Conservation (phyloP, 1,139 yeast species). For the Candida freyschussii region DNA sequence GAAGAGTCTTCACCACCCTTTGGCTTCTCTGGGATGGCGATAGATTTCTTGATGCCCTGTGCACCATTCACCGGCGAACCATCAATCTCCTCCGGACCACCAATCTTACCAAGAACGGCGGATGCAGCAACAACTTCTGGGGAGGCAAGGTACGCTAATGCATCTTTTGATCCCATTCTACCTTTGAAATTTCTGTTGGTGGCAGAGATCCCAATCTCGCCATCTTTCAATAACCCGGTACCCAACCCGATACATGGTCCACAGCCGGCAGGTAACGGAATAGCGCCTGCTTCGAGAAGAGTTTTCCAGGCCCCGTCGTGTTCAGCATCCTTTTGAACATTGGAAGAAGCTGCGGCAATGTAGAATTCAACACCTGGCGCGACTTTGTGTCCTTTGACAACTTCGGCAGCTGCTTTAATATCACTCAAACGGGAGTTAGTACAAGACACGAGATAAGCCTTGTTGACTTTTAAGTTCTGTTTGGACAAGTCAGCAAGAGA, state of each 20-base stretch:
- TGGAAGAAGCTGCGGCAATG: constrained; percentile 94
- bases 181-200: constrained; percentile 98
- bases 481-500: constrained; percentile 70
- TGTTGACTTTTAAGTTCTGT: constrained; percentile 73
- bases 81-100: constrained; percentile 79
- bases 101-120: constrained; percentile 89
- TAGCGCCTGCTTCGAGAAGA: constrained; percentile 88
- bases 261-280: constrained; percentile 95
- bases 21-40: constrained; percentile 40
- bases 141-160: constrained; percentile 90
- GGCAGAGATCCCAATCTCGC: constrained; percentile 97
- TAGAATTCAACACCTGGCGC: constrained; percentile 91
- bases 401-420: constrained; percentile 89
- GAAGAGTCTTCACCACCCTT: constrained; percentile 11
- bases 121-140: constrained; percentile 99
- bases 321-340: constrained; percentile 91
- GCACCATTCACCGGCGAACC: constrained; percentile 38
- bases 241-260: constrained; percentile 99
- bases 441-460: constrained; percentile 97
- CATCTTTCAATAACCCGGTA: constrained; percentile 85
- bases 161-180: constrained; percentile 97
- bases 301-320: constrained; percentile 88
- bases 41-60: constrained; percentile 33
- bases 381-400: constrained; percentile 72
- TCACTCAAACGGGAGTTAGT: constrained; percentile 93